Percentiles rank a stretch among this genome's conserved stretches.
Evolutionary conservation across 2,329 filamentous ascomycete genomes (phyloP).

Genomic region (Anisogramma anomala): DNA sequence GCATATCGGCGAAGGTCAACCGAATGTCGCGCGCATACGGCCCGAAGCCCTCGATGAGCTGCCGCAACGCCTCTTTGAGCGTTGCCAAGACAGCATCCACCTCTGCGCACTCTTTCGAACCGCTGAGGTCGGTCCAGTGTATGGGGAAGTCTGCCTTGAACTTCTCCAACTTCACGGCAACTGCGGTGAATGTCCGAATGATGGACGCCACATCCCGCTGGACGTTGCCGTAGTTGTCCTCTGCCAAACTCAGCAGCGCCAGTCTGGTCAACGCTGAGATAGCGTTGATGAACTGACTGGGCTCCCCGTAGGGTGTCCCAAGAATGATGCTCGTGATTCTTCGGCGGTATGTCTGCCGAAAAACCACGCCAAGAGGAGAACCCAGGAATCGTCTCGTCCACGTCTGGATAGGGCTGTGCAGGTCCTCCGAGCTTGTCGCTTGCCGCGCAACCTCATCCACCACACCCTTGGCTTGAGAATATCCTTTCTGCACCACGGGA

Average conservation of each 20-base stretch:
- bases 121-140: conserved; percentile 71
- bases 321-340: conserved; percentile 57
- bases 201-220: conserved; percentile 66
- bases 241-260: conserved; percentile 59
- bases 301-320: conserved; percentile 60
- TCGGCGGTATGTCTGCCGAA: conserved; percentile 58
- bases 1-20: conserved; percentile 58
- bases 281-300: conserved; percentile 58
- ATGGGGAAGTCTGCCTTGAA: conserved; percentile 49
- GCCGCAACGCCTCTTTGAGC: conserved; percentile 52
- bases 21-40: conserved; percentile 61
- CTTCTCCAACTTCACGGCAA: conserved; percentile 56
- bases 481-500: conserved; percentile 39
- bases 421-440: conserved; percentile 36
- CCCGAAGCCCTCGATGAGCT: conserved; percentile 60
- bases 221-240: conserved; percentile 81
- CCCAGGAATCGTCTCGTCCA: conserved; percentile 36
- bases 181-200: conserved; percentile 58
- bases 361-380: conserved; percentile 50
- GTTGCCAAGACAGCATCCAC: conserved; percentile 58
- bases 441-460: conserved; percentile 44
- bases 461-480: conserved; percentile 35
- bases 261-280: conserved; percentile 58
- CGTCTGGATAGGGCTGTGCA: conserved; percentile 36
- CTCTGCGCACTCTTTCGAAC: conserved; percentile 44